Base-by-base conservation (phyloP, 1,139 yeast genomes). In the Zygosaccharomyces pseudobailii region DNA sequence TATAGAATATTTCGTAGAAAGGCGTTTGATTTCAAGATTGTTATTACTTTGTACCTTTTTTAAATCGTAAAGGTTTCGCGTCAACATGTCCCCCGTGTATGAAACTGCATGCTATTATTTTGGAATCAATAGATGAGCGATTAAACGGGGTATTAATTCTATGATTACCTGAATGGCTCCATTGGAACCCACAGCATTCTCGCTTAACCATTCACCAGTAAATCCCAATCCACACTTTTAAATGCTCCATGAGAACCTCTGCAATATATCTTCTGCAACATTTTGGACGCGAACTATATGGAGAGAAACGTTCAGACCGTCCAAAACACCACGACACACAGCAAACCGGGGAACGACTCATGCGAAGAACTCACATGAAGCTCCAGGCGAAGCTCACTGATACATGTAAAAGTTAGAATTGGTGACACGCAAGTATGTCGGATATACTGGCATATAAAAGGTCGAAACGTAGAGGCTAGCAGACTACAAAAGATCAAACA, bases 81-180 rank as follows among this genome's bases (percentile, higher is more conserved):
- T 10, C 9, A 34, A 39, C 13, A 56, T 65, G 61, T 65, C 54
- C 59, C 69, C 69, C 68, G 58, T 47, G 58, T 64, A 55, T 65
- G 69, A 65, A 65, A 65, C 69, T 65, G 55, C 68, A 63, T 49
- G 40, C 67, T 63, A 63, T 61, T 61, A 65, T 58, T 44, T 40
- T 43, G 40, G 23, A 43, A 41, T 37, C 37, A 56, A 64, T 62
- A 65, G 68, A 59, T 57, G 69, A 65, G 69, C 68, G 69, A 65
- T 65, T 65, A 65, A 62, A 61, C 56, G 67, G 69, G 69, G 57
- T 45, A 55, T 55, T 54, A 23, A 59, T 50, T 61, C 58, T 61
- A 55, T 56, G 66, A 59, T 50, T 49, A 57, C 13, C 42, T 36
- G 35, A 19, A 30, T 21, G 25, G 32, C 40, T 27, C 30, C 13